A percentile compares a stretch with the other conserved stretches of the same genome.
phyloP scores from a whole-genome alignment of 257 asterid genomes.

The Fraxinus quadrangulata region DNA sequence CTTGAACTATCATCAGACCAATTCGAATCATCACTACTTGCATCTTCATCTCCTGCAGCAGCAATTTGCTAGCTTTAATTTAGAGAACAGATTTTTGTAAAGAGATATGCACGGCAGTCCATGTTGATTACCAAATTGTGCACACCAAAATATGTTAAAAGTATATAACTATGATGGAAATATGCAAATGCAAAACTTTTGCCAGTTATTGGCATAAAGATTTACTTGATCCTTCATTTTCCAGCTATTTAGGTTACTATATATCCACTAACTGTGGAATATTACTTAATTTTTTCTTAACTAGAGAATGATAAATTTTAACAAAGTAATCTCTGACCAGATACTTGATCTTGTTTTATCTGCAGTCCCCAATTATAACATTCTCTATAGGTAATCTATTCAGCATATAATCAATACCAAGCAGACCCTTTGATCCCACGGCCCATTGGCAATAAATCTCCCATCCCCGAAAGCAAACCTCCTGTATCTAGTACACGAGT shows the following conservation, averaged over 20 bases:
- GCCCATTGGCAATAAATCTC: neutral
- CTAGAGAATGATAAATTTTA: neutral
- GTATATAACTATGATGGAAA: neutral
- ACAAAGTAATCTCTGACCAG: neutral
- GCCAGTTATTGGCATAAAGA: neutral
- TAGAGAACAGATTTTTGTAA: slow-evolving; percentile 6
- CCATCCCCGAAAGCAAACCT: neutral
- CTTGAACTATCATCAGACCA: slow-evolving; percentile 65
- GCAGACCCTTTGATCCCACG: neutral
- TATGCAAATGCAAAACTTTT: neutral
- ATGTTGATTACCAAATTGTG: slow-evolving; percentile 14
- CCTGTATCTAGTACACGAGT: neutral
- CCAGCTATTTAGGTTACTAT: neutral
- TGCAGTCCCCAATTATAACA: slow-evolving; percentile 14
- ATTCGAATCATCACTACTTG: slow-evolving; percentile 63
- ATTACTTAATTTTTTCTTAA: neutral
- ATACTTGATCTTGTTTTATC: slow-evolving; percentile 1
- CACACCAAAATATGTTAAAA: slow-evolving; percentile 10
- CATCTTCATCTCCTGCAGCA: slow-evolving; percentile 73
- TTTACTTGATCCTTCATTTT: neutral
- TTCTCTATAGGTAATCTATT: slow-evolving; percentile 2
- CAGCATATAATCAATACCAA: neutral
- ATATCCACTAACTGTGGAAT: neutral
- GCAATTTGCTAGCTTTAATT: slow-evolving; percentile 14
- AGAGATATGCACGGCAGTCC: slow-evolving; percentile 2